Base-by-base conservation (phyloP, 345 rosid species). In the Aethionema arabicum region DNA sequence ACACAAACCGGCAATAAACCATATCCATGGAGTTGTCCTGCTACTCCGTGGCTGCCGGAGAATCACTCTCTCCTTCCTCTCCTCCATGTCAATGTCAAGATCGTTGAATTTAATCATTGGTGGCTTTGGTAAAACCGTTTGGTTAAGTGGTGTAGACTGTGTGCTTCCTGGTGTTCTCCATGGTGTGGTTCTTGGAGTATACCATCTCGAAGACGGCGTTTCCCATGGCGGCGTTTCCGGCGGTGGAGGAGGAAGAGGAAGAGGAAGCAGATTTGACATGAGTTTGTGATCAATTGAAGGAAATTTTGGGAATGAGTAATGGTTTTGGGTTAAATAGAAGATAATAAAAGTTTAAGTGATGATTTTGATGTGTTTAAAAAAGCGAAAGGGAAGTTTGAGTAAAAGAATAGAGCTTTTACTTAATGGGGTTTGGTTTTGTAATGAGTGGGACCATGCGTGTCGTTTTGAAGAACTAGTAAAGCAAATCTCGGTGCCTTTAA, bases 1-100 rank as follows among this genome's bases (percentile, higher is more conserved):
- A 59, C 96, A 89, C 5, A 89, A 31, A 61, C 86, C 64, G 11
- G 86, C 95, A 13, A 76, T 76, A 61, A 81, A 86, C 98, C 98
- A 92, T 46, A 83, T 64, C 32, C 82, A 32, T 3, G 74, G 80
- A 65, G 77, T 86, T 40, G 86, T 86, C 32, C 73, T 77, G 47
- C 66, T 74, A 32, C 67, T 76, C 8, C 67, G 79, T 59, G 81
- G 81, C 53, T 68, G 93, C 41, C 65, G 49, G 61, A 64, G 61
- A 51, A 58, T 42, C 44, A 64, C 66, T 60, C 55, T 79, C 74
- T 63, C 42, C 53, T 61, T 56, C 66, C 55, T 60, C 13, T 54
- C 16, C 29, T 49, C 74, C 40, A 61, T 38, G 66, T 77, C 71
- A 66, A 67, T 38, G 67, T 77, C 71, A 66, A 67, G 52, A 65